Evolutionary conservation across 2,329 filamentous ascomycete species (phyloP).

Genomic region (Penicillium sp.): DNA sequence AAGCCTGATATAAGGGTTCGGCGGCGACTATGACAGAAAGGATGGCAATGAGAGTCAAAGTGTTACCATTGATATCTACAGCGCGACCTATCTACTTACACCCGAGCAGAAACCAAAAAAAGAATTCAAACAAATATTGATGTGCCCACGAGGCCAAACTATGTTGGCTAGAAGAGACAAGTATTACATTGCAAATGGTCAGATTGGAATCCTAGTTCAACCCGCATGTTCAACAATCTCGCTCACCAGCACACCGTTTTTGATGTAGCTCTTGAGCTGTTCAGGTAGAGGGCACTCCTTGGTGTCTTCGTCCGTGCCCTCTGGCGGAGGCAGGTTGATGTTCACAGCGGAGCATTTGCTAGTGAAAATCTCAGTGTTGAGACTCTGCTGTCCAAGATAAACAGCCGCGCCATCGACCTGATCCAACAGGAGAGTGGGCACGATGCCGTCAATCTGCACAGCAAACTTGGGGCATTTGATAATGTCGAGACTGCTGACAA

Average conservation of each 20-base stretch:
- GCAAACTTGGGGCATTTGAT: slow-evolving; percentile 96
- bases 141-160: not conserved
- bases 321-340: slow-evolving; percentile 73
- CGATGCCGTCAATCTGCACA: slow-evolving; percentile 81
- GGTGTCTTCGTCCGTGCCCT: slow-evolving; percentile 73
- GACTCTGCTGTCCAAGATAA: slow-evolving; percentile 80
- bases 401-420: slow-evolving; percentile 88
- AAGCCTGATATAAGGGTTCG: too few species aligned
- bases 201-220: slow-evolving; percentile 42
- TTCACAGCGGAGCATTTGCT: slow-evolving; percentile 89
- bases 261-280: slow-evolving; percentile 81
- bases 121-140: slow-evolving; percentile 5
- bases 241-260: slow-evolving; percentile 75
- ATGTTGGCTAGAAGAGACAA: not conserved
- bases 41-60: not conserved
- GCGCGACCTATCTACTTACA: slow-evolving; percentile 18
- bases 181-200: not conserved
- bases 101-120: slow-evolving; percentile 6
- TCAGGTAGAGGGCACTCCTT: slow-evolving; percentile 85
- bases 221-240: slow-evolving; percentile 96
- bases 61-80: slow-evolving; percentile 24
- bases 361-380: slow-evolving; percentile 78
- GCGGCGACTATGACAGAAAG: too few species aligned
- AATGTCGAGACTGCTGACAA: slow-evolving; percentile 89
- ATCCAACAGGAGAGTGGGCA: slow-evolving; percentile 88